Conservation (phyloP, 495 filamentous ascomycete genomes). For the Neurospora sp. region DNA sequence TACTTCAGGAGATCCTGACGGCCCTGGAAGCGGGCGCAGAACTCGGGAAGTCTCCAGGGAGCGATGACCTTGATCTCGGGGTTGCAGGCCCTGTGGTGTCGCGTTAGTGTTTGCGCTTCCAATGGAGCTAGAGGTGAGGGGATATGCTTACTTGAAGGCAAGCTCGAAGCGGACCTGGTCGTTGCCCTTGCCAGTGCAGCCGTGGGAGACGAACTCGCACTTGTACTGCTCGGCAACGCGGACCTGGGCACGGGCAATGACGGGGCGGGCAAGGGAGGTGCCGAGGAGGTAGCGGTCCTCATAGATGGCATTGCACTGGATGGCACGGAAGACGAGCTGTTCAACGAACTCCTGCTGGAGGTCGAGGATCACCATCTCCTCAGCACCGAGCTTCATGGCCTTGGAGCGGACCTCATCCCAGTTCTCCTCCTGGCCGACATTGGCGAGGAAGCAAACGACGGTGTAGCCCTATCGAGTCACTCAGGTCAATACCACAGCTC, state of each 20-base stretch:
- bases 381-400: conserved; percentile 60
- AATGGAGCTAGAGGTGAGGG: conserved; percentile 2
- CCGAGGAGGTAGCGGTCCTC: conserved; percentile 73
- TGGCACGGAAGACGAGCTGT: conserved; percentile 77
- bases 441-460: conserved; percentile 42
- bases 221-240: conserved; percentile 56
- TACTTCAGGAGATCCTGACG: conserved; percentile 85
- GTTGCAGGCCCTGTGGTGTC: conserved; percentile 42
- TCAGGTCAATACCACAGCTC: conserved; percentile 32
- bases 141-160: conserved; percentile 8
- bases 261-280: conserved; percentile 74
- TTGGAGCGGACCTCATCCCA: conserved; percentile 46
- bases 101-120: conserved; percentile 3
- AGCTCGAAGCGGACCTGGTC: conserved; percentile 62
- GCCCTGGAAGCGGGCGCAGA: conserved; percentile 74
- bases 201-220: conserved; percentile 61
- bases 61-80: conserved; percentile 78
- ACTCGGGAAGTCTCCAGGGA: conserved; percentile 77
- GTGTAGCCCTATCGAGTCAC: conserved; percentile 15
- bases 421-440: conserved; percentile 44
- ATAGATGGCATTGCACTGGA: conserved; percentile 83
- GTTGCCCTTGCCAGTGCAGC: conserved; percentile 71
- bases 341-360: conserved; percentile 72
- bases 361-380: conserved; percentile 52
- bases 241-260: conserved; percentile 73